Conservation (phyloP, 768 basidiomycete genomes). For the Piloderma croceum region DNA sequence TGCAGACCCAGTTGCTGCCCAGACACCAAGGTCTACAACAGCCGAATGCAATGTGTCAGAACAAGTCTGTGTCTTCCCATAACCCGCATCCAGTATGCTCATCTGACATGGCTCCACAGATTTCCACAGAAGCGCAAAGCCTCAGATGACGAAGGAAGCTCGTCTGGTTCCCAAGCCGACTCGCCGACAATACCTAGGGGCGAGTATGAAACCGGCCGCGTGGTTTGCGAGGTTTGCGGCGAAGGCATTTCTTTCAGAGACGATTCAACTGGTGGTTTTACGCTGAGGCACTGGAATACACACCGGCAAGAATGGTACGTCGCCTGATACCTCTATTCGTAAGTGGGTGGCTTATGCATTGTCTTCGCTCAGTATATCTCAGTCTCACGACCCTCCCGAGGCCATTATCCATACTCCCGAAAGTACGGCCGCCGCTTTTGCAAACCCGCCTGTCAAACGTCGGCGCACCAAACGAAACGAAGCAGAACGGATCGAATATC, state of each 20-base stretch:
- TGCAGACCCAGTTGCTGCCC: too few species aligned
- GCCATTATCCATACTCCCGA: constrained; percentile 41
- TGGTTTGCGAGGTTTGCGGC: constrained; percentile 62
- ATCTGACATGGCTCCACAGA: too few species aligned
- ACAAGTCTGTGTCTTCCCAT: too few species aligned
- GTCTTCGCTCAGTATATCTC: constrained; percentile 7
- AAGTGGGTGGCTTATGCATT: constrained; percentile 1
- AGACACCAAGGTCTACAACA: too few species aligned
- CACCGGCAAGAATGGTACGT: constrained; percentile 58
- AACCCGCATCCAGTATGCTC: too few species aligned
- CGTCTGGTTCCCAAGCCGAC: background rate
- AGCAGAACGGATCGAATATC: constrained; percentile 69
- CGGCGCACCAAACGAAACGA: constrained; percentile 73
- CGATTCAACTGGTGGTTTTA: constrained; percentile 56
- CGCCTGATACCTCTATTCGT: too few species aligned
- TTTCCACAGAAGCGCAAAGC: background rate
- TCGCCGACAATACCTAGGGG: constrained; percentile 23
- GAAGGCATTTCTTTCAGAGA: constrained; percentile 62
- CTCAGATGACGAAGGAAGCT: background rate
- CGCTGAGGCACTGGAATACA: constrained; percentile 63
- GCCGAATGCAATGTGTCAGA: too few species aligned
- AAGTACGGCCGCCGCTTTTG: constrained; percentile 34
- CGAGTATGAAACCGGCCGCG: constrained; percentile 63
- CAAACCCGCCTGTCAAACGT: constrained; percentile 52
- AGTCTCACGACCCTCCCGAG: constrained; percentile 27